Evolutionary conservation across 805 yeast species (phyloP).

Genomic region (Sugiyamaella smithiae): DNA sequence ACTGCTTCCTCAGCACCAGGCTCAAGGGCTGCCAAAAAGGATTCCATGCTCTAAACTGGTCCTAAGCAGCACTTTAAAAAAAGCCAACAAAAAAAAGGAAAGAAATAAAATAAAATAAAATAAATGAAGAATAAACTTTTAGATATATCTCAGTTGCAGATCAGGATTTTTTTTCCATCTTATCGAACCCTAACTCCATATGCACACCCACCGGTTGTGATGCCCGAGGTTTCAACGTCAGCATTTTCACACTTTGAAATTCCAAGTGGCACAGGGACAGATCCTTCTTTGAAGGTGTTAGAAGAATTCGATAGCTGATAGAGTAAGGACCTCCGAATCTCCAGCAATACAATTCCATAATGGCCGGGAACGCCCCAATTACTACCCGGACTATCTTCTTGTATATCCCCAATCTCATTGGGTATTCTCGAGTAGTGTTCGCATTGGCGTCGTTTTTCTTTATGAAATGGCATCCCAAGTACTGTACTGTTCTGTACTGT

Average conservation of each 20-base stretch:
- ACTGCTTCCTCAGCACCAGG: constrained; percentile 17
- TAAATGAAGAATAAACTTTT: too few relatives aligned
- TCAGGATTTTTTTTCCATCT: neutral
- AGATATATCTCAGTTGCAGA: neutral
- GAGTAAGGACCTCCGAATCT: too few relatives aligned
- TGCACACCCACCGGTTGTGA: neutral
- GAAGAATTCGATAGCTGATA: too few relatives aligned
- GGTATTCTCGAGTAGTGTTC: constrained; percentile 78
- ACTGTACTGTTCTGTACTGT: constrained; percentile 74
- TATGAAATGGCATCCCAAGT: constrained; percentile 81
- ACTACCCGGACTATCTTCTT: constrained; percentile 60
- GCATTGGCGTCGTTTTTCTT: constrained; percentile 75
- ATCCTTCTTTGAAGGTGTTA: too few relatives aligned
- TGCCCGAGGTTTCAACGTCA: neutral
- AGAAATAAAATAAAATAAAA: neutral
- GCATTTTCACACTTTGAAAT: neutral
- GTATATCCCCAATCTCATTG: constrained; percentile 89
- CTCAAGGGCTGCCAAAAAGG: constrained; percentile 11
- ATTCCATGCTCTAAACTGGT: neutral
- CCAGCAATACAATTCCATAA: too few relatives aligned
- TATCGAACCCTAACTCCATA: neutral
- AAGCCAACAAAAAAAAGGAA: neutral
- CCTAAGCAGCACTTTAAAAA: neutral
- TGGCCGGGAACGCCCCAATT: constrained; percentile 15
- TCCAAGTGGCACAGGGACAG: too few relatives aligned